phyloP scores from a whole-genome alignment of 805 yeast genomes.

The Pichia manshurica region DNA sequence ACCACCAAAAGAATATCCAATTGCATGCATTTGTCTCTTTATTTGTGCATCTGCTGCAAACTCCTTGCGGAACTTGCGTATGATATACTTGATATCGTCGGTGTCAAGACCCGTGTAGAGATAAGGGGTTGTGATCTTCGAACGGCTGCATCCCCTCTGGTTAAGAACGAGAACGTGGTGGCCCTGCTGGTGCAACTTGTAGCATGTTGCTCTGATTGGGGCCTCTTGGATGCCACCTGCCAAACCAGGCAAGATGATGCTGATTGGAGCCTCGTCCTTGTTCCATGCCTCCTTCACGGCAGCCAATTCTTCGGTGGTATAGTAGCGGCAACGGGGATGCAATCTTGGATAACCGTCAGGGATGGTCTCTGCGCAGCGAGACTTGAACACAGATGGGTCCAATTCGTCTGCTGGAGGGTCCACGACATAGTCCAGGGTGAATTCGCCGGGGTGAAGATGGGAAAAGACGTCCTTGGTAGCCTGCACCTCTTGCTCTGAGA shows the following conservation, averaged over 20 bases:
- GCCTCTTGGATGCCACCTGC: conserved; percentile 81
- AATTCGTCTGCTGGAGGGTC: conserved; percentile 21
- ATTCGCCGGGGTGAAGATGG: conserved; percentile 33
- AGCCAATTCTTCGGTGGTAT: conserved; percentile 41
- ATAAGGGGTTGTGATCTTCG: conserved; percentile 63
- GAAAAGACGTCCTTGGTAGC: conserved; percentile 12
- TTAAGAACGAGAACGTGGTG: conserved; percentile 57
- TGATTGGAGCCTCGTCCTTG: conserved; percentile 45
- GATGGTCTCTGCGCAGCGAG: conserved; percentile 33
- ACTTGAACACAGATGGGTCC: conserved; percentile 24
- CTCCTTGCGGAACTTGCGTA: conserved; percentile 42
- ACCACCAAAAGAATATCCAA: conserved; percentile 74
- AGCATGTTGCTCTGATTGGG: conserved; percentile 52
- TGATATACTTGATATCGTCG: conserved; percentile 56
- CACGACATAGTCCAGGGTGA: conserved; percentile 46
- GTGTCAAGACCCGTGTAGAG: conserved; percentile 66
- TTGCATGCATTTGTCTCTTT: conserved; percentile 51
- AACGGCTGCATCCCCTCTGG: conserved; percentile 73
- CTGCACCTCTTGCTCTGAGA: conserved; percentile 14
- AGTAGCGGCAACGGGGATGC: conserved; percentile 65
- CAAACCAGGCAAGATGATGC: conserved; percentile 63
- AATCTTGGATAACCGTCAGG: conserved; percentile 53
- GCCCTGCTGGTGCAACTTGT: conserved; percentile 36
- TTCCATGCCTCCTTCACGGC: conserved; percentile 29
- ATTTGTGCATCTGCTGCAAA: conserved; percentile 37